Base-by-base conservation (phyloP, 305 asterid genomes). In the Fraxinus angustifolia region DNA sequence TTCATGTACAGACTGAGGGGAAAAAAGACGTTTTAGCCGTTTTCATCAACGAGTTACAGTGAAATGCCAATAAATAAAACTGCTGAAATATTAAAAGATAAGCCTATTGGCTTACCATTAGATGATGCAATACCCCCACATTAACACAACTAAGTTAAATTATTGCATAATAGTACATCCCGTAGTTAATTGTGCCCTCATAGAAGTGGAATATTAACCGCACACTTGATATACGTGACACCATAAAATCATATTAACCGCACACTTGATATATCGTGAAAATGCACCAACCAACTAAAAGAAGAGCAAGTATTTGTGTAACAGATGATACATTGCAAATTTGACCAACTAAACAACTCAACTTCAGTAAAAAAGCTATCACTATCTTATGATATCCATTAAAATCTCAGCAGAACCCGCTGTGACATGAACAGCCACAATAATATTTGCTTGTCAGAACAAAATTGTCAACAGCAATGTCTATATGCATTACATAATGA, bases 1-100 rank as follows among this genome's bases (percentile, higher is more conserved):
- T 83, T 89, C 92, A 30, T 89, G 92, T 81, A 89, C 92, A 58
- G 89, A 87, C 92, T 89, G 80, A 4, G 1, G 17, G 71, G 11
- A 7, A 23, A 26, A 21, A 23, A 65, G 33, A 17, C 73, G 8
- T 2, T 65, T 65, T 0, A 65, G 72, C 72, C 3, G 2, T 26
- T 65, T 65, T 21, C 33, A 65, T 23, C 16, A 26, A 23, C 4
- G 34, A 65, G 34, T 26, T 65, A 23, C 16, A 23, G 30, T 21
- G 4, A 60, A 17, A 60, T 21, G 31, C 70, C 11, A 60, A 60
- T 34, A 34, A 34, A 35, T 35, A 65, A 23, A 65, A 26, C 6
- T 65, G 72, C 72, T 58, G 34, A 26, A 65, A n/a, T 56, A 56
- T 56, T 5, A 17, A 56, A n/a, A 3, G 10, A n/a, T 56, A 17